Evolutionary conservation across 2,329 filamentous ascomycete genomes (phyloP).

Genomic region (Alternaria sp.): DNA sequence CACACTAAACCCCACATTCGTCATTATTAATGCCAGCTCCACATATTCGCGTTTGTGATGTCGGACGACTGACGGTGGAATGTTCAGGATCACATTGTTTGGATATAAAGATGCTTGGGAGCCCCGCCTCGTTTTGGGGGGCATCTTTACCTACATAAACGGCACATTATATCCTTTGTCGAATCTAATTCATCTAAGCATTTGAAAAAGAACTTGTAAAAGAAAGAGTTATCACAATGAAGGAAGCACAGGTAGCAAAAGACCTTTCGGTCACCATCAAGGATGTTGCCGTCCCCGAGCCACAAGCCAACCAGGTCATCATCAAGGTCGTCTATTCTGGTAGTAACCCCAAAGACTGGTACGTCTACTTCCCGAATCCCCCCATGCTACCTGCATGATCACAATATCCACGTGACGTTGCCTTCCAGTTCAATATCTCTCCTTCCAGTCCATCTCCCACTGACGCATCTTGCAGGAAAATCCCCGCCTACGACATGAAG

Average conservation of each 20-base stretch:
- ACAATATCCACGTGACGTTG: no score
- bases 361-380: slow-evolving; percentile 9
- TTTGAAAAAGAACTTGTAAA: background rate
- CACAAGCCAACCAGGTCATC: slow-evolving; percentile 43
- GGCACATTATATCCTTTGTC: background rate
- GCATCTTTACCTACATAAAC: background rate
- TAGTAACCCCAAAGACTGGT: slow-evolving; percentile 59
- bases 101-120: background rate
- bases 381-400: no score
- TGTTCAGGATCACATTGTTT: background rate
- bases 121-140: background rate
- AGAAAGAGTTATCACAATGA: slow-evolving; percentile 42
- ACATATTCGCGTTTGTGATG: background rate
- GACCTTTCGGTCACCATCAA: slow-evolving; percentile 47
- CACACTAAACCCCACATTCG: background rate
- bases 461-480: slow-evolving; percentile 29
- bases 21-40: background rate
- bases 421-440: background rate
- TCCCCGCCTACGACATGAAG: slow-evolving; percentile 20
- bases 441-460: background rate
- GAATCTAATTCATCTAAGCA: background rate
- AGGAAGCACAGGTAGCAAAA: slow-evolving; percentile 49
- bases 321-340: slow-evolving; percentile 50
- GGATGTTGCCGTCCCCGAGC: slow-evolving; percentile 42
- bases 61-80: background rate